Base-by-base conservation (phyloP, 2,329 filamentous ascomycete species). In the Cladosporium sp. region DNA sequence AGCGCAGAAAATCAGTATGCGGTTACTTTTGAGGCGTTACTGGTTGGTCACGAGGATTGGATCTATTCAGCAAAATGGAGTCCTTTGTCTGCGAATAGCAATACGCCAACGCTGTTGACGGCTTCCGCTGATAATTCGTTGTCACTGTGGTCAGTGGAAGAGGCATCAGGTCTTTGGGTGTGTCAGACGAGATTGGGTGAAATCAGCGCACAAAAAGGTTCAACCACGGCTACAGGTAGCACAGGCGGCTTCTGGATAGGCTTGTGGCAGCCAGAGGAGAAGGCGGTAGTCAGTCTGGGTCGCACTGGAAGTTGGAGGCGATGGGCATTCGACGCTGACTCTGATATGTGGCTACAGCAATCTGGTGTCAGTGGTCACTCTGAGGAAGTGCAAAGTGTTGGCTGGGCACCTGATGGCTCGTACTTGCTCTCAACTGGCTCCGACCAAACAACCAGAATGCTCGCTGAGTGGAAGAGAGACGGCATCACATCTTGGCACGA, bases 41-140 rank as follows among this genome's bases (percentile, higher is more conserved):
- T 99, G 5, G 83, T 99, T 2, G 94, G 94, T 8, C 94, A 99
- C 69, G 94, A 99, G 70, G 94, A 99, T 68, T 99, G 94, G 94
- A 93, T 99, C 58, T 97, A 96, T 73, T 95, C 89, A 57, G 87
- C 90, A 1, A 79, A 80, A 56, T 97, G 92, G 92, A 81, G 83
- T 59, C 78, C 79, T 6, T 71, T 77, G 42, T 67, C 74, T 13
- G 74, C 72, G 49, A 74, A 70, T 2, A 58, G 61, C 17, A 36
- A 53, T 12, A 32, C 58, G 24, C 64, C 67, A 15, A 83, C 80
- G 59, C 78, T 89, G 12, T 82, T 99, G 3, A 92, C 93, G 1
- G 87, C 93, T 0, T 97, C 94, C 3, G 94, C 94, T 3, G 94
- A 99, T 70, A 97, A 96, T 70, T 97, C 94, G 0, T 78, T 99